Percentiles rank a stretch among this genome's conserved stretches.
Evolutionary conservation across 2,329 filamentous ascomycete genomes (phyloP).

Genomic region (Karstenula rhodostoma): DNA sequence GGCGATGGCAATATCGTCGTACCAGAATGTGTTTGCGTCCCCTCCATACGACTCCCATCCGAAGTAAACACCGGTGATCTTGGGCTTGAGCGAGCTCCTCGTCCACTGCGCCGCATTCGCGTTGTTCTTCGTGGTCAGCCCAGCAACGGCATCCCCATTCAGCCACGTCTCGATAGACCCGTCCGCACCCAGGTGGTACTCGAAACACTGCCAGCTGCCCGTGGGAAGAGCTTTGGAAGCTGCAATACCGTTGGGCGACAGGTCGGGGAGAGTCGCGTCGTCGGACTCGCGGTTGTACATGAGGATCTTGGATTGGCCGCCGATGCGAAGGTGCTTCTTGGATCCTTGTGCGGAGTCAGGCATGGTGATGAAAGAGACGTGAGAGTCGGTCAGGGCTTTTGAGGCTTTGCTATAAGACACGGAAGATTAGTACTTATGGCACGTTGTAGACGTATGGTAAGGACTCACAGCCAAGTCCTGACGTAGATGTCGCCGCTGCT

Average conservation of each 20-base stretch:
- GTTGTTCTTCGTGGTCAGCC: constrained; percentile 61
- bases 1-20: constrained; percentile 65
- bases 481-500: constrained; percentile 65
- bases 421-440: constrained; percentile 23
- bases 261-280: constrained; percentile 68
- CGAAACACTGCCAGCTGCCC: constrained; percentile 65
- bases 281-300: constrained; percentile 72
- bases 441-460: not conserved
- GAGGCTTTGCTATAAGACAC: constrained; percentile 58
- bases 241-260: constrained; percentile 67
- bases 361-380: constrained; percentile 72
- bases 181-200: constrained; percentile 67
- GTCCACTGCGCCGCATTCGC: constrained; percentile 63
- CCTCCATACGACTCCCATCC: constrained; percentile 71
- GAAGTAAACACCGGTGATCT: constrained; percentile 65
- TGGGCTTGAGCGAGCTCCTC: constrained; percentile 59
- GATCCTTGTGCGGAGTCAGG: constrained; percentile 64
- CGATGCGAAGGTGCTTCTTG: constrained; percentile 69
- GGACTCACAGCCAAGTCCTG: constrained; percentile 62
- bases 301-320: constrained; percentile 66
- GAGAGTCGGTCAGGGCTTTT: constrained; percentile 65
- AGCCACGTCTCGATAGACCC: constrained; percentile 69
- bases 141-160: constrained; percentile 60
- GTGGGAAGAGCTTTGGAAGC: constrained; percentile 61
- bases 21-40: constrained; percentile 69